A percentile compares a stretch with the other conserved stretches of the same genome.
phyloP scores from a whole-genome alignment of 306 rosid genomes.

The Lathyrus oleraceus region DNA sequence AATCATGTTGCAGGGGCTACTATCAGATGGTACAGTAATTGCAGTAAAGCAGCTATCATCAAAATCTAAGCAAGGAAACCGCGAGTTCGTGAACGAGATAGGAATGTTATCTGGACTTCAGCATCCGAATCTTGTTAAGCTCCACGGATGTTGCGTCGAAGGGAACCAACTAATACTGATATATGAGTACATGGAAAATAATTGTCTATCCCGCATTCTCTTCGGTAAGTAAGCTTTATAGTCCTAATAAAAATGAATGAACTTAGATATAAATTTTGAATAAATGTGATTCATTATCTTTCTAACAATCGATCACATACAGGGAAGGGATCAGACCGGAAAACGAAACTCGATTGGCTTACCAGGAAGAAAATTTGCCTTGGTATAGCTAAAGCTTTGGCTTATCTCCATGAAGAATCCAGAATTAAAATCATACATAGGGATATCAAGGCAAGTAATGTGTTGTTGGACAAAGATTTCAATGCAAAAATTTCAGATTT shows the following conservation, averaged over 20 bases:
- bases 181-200: slow-evolving; percentile 93
- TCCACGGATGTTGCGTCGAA: slow-evolving; percentile 88
- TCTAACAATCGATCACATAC: slow-evolving; percentile 25
- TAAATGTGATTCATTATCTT: slow-evolving; percentile 18
- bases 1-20: slow-evolving; percentile 63
- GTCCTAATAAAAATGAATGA: slow-evolving; percentile 8
- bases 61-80: slow-evolving; percentile 96
- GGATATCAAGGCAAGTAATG: slow-evolving; percentile 96
- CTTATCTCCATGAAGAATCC: slow-evolving; percentile 88
- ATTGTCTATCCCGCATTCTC: slow-evolving; percentile 85
- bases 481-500: slow-evolving; percentile 92
- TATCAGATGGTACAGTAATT: slow-evolving; percentile 77
- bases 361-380: slow-evolving; percentile 86
- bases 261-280: slow-evolving; percentile 7
- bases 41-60: slow-evolving; percentile 94
- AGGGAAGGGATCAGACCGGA: slow-evolving; percentile 60
- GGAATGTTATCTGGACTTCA: slow-evolving; percentile 93
- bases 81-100: slow-evolving; percentile 89
- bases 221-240: slow-evolving; percentile 54
- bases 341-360: slow-evolving; percentile 69
- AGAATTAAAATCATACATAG: slow-evolving; percentile 81
- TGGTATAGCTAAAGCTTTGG: slow-evolving; percentile 89
- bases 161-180: slow-evolving; percentile 81
- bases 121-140: slow-evolving; percentile 96
- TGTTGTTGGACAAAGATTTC: slow-evolving; percentile 81